phyloP scores from a whole-genome alignment of 495 filamentous ascomycete species.

The Aspergillus affinis region DNA sequence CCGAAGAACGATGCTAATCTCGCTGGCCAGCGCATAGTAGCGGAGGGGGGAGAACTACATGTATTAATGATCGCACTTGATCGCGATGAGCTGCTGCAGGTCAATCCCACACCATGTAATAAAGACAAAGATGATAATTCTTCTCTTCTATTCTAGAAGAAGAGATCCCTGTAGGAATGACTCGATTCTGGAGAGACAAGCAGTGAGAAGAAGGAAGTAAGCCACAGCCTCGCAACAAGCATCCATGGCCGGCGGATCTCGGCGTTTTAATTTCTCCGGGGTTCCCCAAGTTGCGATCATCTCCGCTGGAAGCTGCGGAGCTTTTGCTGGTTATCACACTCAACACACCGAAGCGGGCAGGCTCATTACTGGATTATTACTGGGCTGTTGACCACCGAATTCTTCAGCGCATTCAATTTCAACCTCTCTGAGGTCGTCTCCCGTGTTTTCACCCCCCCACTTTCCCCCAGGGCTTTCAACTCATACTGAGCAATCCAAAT shows the following conservation, averaged over 20 bases:
- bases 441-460: neutral
- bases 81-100: neutral
- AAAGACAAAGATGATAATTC: neutral
- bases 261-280: constrained; percentile 36
- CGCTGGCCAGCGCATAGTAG: constrained; percentile 18
- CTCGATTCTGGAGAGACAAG: neutral
- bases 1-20: constrained; percentile 11
- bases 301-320: constrained; percentile 34
- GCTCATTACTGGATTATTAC: neutral
- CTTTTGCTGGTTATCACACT: constrained; percentile 17
- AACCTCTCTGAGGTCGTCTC: neutral
- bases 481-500: neutral
- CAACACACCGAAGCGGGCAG: neutral
- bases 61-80: constrained; percentile 2
- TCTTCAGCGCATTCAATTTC: neutral
- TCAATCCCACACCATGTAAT: neutral
- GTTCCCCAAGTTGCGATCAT: constrained; percentile 23
- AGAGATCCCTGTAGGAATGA: neutral
- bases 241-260: constrained; percentile 13
- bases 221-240: no score
- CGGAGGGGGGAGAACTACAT: constrained; percentile 16
- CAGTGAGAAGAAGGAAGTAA: neutral
- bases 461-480: neutral
- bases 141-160: neutral
- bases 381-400: neutral